Conservation (phyloP, 1,284 basidiomycete genomes). For the Ceratobasidium sp. region DNA sequence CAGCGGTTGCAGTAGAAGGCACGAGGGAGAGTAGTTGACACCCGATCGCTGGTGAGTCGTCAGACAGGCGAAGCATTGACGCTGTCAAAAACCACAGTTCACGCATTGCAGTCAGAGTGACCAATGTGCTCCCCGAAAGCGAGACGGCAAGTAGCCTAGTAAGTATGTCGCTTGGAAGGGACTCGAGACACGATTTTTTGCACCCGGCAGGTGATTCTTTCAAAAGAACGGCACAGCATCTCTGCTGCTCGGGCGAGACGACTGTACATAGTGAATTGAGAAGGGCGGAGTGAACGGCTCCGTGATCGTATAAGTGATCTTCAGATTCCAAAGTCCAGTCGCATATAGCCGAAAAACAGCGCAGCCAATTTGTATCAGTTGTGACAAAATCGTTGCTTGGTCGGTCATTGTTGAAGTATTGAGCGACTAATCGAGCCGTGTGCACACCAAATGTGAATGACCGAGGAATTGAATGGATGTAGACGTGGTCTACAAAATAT, state of each 20-base stretch:
- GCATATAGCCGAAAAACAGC: neutral
- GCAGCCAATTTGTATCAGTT: neutral
- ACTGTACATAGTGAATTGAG: neutral
- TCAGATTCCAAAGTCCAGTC: neutral
- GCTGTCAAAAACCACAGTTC: neutral
- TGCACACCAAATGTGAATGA: neutral
- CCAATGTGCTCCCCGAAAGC: neutral
- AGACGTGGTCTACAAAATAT: neutral
- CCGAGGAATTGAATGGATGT: neutral
- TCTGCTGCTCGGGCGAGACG: neutral
- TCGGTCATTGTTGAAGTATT: neutral
- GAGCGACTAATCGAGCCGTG: neutral
- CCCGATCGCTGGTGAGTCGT: neutral
- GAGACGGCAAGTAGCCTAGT: neutral
- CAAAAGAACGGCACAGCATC: neutral
- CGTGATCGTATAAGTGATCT: neutral
- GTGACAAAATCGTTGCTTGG: neutral
- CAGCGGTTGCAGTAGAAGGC: neutral
- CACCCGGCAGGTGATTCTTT: neutral
- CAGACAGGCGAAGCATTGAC: neutral
- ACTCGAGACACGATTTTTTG: constrained; percentile 1
- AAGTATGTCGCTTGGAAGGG: neutral
- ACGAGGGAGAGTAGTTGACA: neutral
- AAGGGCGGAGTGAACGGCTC: neutral
- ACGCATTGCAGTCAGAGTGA: constrained; percentile 1